Conservation (phyloP, 2,329 filamentous ascomycete genomes). For the Curvularia spicifera region DNA sequence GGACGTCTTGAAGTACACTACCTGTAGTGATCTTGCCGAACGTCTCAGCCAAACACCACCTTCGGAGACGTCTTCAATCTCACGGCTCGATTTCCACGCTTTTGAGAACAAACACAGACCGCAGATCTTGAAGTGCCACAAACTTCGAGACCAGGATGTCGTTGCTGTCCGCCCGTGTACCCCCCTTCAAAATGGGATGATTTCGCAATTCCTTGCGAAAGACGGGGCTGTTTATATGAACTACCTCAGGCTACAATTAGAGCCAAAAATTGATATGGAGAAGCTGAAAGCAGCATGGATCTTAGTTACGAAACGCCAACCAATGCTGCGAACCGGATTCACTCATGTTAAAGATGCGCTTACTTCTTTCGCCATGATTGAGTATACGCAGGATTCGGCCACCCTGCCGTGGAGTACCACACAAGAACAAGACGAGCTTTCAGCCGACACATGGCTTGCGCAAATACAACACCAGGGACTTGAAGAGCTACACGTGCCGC, state of each 20-base stretch:
- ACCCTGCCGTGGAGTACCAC: slow-evolving; percentile 45
- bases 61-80: not conserved
- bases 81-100: slow-evolving; percentile 54
- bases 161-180: slow-evolving; percentile 77
- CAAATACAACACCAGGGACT: slow-evolving; percentile 44
- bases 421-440: not conserved
- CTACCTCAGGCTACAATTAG: slow-evolving; percentile 64
- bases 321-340: slow-evolving; percentile 81
- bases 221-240: slow-evolving; percentile 77
- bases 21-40: slow-evolving; percentile 43
- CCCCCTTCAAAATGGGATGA: slow-evolving; percentile 77
- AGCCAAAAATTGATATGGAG: slow-evolving; percentile 47
- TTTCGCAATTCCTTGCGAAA: slow-evolving; percentile 74
- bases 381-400: slow-evolving; percentile 54
- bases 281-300: slow-evolving; percentile 66
- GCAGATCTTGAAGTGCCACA: slow-evolving; percentile 40
- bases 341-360: slow-evolving; percentile 64
- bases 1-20: slow-evolving; percentile 71
- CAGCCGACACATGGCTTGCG: slow-evolving; percentile 34
- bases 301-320: slow-evolving; percentile 60
- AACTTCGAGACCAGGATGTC: slow-evolving; percentile 49
- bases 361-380: slow-evolving; percentile 76
- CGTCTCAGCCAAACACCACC: slow-evolving; percentile 18
- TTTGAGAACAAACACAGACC: slow-evolving; percentile 58
- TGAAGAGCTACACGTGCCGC: slow-evolving; percentile 59